Base-by-base conservation (phyloP, 768 basidiomycete species). In the Ephemerocybe angulata region DNA sequence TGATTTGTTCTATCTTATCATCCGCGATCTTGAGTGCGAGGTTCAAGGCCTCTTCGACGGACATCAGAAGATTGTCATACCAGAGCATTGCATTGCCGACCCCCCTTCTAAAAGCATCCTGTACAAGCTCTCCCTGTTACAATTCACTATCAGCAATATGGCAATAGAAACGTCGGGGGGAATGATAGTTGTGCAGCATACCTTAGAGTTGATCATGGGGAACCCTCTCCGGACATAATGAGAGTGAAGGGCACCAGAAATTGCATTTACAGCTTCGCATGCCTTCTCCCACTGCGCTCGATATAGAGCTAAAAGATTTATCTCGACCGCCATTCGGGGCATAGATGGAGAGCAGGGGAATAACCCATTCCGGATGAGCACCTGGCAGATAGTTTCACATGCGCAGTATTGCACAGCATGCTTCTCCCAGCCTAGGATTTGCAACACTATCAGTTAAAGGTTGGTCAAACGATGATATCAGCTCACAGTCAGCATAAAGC, bases 361-460 rank as follows among this genome's bases (percentile, higher is more conserved):
- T 1, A 63, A 42, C 2, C 62, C 60, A 27, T 57, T 47, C n/a
- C 21, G 17, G 17, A 61, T 53, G 11, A 62, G 51, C 2, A 56
- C 21, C 3, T 17, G 80, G 4, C 81, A 83, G 1, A 30, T 10
- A 15, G 21, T 4, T 6, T 55, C 22, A 30, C 54, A 55, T 12
- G 4, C 10, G 25, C 52, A 53, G 1, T 10, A 43, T 24, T 11
- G 13, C 11, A 40, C 52, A 2, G 10, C 19, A 29, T 30, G n/a
- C 11, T 43, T 6, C 25, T 21, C 4, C 4, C 21, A 53, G 24
- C 6, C 17, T 43, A 43, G 27, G 25, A 12, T 10, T 22, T 27
- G 11, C 40, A 27, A 27, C 22, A 3, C 40, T 42, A 22, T 46
- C 7, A 46, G 8, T 4, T 22, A 10, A 22, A 24, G 8, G 33